Conservation (phyloP, 768 basidiomycete genomes). For the Gautieria morchelliformis region DNA sequence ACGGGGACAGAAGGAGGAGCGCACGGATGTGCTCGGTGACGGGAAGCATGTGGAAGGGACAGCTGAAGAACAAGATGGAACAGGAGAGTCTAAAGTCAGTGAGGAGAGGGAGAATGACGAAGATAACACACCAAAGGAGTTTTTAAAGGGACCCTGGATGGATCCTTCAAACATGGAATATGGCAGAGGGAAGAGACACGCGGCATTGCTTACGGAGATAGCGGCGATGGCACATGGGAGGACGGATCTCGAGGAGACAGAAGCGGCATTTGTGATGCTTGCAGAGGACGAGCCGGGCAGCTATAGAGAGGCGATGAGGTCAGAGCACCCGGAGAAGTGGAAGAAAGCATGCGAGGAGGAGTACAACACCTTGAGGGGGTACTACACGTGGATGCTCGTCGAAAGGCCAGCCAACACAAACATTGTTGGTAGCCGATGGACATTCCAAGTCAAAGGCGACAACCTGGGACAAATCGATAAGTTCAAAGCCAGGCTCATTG, state of each 20-base stretch:
- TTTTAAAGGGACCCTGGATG: no score
- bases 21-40: no score
- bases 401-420: constrained; percentile 12
- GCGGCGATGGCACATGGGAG: no score
- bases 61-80: no score
- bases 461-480: constrained; percentile 13
- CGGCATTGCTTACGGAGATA: no score
- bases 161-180: no score
- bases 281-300: background rate
- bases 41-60: no score
- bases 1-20: no score
- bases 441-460: constrained; percentile 18
- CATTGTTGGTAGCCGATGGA: constrained; percentile 16
- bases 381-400: constrained; percentile 18
- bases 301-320: constrained; percentile 9
- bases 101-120: no score
- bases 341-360: background rate
- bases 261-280: background rate
- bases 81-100: no score
- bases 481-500: constrained; percentile 19
- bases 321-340: background rate
- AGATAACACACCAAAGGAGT: no score
- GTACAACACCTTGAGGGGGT: background rate
- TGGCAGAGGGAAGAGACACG: no score
- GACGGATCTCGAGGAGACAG: background rate